These are phyloP conservation scores for Suillus variegatus DNA, from an alignment of 768 basidiomycete species.

Conservation along the genomic window DNA sequence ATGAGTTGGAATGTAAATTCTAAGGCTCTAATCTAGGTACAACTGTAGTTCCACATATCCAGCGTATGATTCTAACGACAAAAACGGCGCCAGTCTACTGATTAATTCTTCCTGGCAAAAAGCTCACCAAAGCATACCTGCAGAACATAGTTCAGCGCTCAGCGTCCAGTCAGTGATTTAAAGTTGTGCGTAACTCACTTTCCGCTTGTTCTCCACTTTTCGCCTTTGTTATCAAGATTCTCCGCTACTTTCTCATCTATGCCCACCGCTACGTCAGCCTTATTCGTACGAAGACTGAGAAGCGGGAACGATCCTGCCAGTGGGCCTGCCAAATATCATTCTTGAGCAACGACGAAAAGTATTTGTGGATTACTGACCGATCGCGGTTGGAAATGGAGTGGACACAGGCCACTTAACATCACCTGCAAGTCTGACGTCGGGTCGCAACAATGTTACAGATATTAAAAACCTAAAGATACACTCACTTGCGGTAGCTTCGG, in stretches of 20 bases:
- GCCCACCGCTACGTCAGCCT: slow-evolving; percentile 93
- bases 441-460: neutral
- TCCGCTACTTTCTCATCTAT: slow-evolving; percentile 68
- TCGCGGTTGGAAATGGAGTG: slow-evolving; percentile 69
- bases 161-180: neutral
- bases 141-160: slow-evolving; percentile 9
- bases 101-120: slow-evolving; percentile 18
- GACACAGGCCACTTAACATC: slow-evolving; percentile 87
- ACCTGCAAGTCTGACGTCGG: slow-evolving; percentile 67
- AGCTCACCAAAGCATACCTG: slow-evolving; percentile 35
- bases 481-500: slow-evolving; percentile 81
- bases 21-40: neutral
- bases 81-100: neutral
- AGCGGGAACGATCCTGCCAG: slow-evolving; percentile 78
- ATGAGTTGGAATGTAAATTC: neutral
- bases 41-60: neutral
- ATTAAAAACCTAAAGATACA: slow-evolving; percentile 11
- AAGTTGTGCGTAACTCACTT: slow-evolving; percentile 45
- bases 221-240: slow-evolving; percentile 60
- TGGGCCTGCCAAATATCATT: slow-evolving; percentile 50
- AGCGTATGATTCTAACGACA: neutral
- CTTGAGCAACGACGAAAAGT: neutral
- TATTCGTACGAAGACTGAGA: slow-evolving; percentile 88
- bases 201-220: slow-evolving; percentile 80
- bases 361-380: slow-evolving; percentile 49